Evolutionary conservation across 768 basidiomycete genomes (phyloP).

Genomic region (Mycena pura): DNA sequence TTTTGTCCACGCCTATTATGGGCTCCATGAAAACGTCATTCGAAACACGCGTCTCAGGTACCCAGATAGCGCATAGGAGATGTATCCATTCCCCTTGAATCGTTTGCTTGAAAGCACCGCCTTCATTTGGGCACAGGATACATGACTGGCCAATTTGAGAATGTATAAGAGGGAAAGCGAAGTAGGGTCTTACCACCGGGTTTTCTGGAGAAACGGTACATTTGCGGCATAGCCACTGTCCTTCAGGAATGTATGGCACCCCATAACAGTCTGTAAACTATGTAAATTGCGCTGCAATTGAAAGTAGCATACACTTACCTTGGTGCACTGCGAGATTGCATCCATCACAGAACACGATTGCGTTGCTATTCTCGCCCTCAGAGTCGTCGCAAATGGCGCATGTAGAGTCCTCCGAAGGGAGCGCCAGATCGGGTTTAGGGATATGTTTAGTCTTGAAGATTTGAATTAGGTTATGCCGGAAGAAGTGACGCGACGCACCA

Average conservation of each 20-base stretch:
- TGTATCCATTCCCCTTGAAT: slow-evolving; percentile 93
- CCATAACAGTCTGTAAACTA: slow-evolving; percentile 87
- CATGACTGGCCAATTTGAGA: slow-evolving; percentile 66
- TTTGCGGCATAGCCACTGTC: slow-evolving; percentile 98
- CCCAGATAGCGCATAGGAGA: slow-evolving; percentile 95
- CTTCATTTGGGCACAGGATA: slow-evolving; percentile 95
- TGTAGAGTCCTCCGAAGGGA: slow-evolving; percentile 94
- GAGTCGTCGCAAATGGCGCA: slow-evolving; percentile 98
- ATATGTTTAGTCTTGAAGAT: slow-evolving; percentile 85
- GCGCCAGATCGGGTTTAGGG: slow-evolving; percentile 84
- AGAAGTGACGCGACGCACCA: slow-evolving; percentile 61
- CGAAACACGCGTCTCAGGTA: slow-evolving; percentile 90
- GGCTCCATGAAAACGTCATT: slow-evolving; percentile 99
- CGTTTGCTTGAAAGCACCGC: slow-evolving; percentile 98
- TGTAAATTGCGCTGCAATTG: background rate
- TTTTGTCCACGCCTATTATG: slow-evolving; percentile 85
- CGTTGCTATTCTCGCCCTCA: slow-evolving; percentile 98
- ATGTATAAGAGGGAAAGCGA: background rate
- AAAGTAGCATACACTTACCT: slow-evolving; percentile 56
- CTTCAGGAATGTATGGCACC: slow-evolving; percentile 98
- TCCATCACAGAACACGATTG: slow-evolving; percentile 98
- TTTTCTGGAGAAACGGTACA: slow-evolving; percentile 98
- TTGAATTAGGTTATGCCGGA: background rate
- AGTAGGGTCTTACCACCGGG: slow-evolving; percentile 74
- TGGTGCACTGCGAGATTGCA: slow-evolving; percentile 99